These are phyloP conservation scores for Alnus rubra DNA, from an alignment of 306 rosid species.

Conservation along the genomic window DNA sequence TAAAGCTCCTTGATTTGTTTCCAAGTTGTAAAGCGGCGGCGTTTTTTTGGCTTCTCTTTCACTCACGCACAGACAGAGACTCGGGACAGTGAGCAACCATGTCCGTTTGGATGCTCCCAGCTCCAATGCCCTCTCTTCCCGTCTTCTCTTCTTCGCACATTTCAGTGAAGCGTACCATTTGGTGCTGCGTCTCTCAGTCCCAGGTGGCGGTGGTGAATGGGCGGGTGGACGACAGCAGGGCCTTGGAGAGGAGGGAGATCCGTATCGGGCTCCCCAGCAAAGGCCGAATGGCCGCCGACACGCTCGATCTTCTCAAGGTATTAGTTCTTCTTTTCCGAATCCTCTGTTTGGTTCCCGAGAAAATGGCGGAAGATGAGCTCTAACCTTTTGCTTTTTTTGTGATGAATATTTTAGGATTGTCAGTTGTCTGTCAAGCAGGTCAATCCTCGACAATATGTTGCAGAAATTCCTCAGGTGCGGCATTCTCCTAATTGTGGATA, in stretches of 20 bases:
- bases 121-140: slow-evolving; percentile 4
- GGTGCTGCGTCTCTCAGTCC: slow-evolving; percentile 45
- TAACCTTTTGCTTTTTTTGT: background rate
- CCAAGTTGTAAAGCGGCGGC: background rate
- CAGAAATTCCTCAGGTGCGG: slow-evolving; percentile 77
- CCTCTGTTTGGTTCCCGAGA: slow-evolving; percentile 5
- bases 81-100: slow-evolving; percentile 13
- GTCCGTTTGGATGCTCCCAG: slow-evolving; percentile 23
- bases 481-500: background rate
- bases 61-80: background rate
- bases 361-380: background rate
- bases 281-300: slow-evolving; percentile 86
- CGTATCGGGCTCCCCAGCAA: slow-evolving; percentile 89
- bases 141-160: background rate
- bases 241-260: slow-evolving; percentile 48
- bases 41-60: background rate
- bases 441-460: slow-evolving; percentile 89
- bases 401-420: slow-evolving; percentile 48
- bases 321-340: background rate
- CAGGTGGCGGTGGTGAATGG: slow-evolving; percentile 50
- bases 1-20: too few relatives aligned
- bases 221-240: slow-evolving; percentile 11
- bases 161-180: slow-evolving; percentile 15
- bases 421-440: slow-evolving; percentile 87
- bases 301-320: slow-evolving; percentile 86